phyloP scores from a whole-genome alignment of 768 basidiomycete genomes.

The Trametes gibbosa region DNA sequence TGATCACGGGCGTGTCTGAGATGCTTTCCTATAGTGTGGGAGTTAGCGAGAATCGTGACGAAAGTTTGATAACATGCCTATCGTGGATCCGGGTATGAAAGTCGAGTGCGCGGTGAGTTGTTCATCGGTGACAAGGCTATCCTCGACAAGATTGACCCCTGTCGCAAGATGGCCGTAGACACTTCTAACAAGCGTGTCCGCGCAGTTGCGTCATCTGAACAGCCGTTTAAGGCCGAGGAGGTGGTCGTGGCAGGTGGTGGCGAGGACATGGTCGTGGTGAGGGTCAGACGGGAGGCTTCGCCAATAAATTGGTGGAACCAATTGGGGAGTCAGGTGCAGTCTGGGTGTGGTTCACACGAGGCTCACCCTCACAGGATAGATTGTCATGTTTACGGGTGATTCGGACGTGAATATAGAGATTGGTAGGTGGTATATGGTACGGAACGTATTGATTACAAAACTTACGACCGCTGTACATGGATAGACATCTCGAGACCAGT shows the following conservation, averaged over 20 bases:
- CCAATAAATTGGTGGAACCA: not conserved
- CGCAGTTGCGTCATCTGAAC: conserved; percentile 23
- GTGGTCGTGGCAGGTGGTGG: not conserved
- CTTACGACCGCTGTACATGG: conserved; percentile 11
- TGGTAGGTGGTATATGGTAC: not conserved
- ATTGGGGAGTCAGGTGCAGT: conserved; percentile 9
- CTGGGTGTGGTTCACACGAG: conserved; percentile 11
- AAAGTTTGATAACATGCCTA: conserved; percentile 48
- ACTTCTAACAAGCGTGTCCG: conserved; percentile 62
- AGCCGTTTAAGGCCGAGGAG: not conserved
- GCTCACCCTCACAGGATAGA: conserved; percentile 1
- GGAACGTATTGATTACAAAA: not conserved
- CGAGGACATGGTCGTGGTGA: not conserved
- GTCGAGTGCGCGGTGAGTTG: conserved; percentile 70
- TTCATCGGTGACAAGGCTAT: conserved; percentile 60
- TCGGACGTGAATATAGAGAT: not conserved
- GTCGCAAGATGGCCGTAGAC: conserved; percentile 62
- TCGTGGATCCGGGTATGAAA: conserved; percentile 83
- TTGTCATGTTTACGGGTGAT: not conserved
- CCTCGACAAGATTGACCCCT: conserved; percentile 74
- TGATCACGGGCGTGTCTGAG: conserved; percentile 84
- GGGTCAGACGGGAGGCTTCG: not conserved
- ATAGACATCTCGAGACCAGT: conserved; percentile 18
- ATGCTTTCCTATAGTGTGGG: conserved; percentile 62
- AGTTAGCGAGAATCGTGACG: not conserved